Evolutionary conservation across 768 basidiomycete species (phyloP), one percentile per base, ranked within the genome.

Genomic region (Amanita jacksonii): DNA sequence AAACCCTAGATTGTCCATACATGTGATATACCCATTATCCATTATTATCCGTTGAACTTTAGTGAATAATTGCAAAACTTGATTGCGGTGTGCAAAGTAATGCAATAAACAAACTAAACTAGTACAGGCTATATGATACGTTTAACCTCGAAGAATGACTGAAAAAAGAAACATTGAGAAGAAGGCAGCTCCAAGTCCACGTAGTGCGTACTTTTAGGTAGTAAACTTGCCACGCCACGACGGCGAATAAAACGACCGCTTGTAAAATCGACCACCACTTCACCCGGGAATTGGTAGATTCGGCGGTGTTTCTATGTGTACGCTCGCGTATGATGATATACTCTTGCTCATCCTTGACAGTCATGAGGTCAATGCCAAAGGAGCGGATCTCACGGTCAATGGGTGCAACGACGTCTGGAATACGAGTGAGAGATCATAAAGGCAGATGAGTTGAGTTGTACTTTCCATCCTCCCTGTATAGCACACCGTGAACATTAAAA

Each of bases 191-290:
- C 47, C 35, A 36, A 8, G 34, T 12, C 44, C 55, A 48, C 45
- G 13, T 2, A 33, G n/a, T 5, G 13, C 41, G 22, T 49, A 81
- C 89, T 74, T 97, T 93, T 41, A 99, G 71, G 66, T 97, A 97
- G 65, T 92, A 96, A 46, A 99, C 77, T 64, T 99, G 96, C 93
- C 93, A 98, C 34, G 77, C 93, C 43, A 96, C 93, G 0, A 96
- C 85, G 2, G 78, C 70, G 57, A 97, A 85, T 45, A 98, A 67
- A 16, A 98, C 85, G 31, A 87, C 58, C 3, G 85, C 74, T 62
- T 99, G 96, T 5, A 91, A 60, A 49, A 99, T 81, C 2, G 91
- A 93, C 96, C 96, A 99, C 91, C 91, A 98, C 67, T 97, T 98
- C 42, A 99, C 94, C 30, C 96, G 80, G 30, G 85, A 76, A 60